Percentiles rank a stretch among this genome's conserved stretches.
Evolutionary conservation across 305 asterid species (phyloP).

Genomic region (Solanum hybrid): DNA sequence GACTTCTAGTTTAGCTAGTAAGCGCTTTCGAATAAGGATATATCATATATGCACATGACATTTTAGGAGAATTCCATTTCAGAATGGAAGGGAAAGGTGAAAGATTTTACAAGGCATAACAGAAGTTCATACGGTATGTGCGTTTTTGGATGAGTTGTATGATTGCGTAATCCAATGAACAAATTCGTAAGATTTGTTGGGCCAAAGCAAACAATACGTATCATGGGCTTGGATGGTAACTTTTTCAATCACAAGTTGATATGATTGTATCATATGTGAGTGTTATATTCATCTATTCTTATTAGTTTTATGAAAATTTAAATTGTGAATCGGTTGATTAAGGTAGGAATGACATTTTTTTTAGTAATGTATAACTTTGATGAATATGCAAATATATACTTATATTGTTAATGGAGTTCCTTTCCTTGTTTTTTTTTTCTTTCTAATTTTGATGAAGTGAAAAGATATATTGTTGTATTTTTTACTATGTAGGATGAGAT

Average conservation of each 20-base stretch:
- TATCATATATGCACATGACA: neutral
- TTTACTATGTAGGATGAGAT: neutral
- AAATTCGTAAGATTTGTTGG: neutral
- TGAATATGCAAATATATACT: neutral
- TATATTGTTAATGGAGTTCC: neutral
- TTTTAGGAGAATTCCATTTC: neutral
- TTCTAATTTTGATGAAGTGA: neutral
- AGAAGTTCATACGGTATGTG: fast-evolving
- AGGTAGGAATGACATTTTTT: neutral
- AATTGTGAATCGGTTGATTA: neutral
- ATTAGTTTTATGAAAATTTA: neutral
- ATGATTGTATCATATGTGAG: neutral
- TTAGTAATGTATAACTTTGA: neutral
- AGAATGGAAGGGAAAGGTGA: neutral
- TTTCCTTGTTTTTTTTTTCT: neutral
- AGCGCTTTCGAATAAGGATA: neutral
- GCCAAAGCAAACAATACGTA: neutral
- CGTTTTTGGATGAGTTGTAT: neutral
- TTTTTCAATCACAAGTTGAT: neutral
- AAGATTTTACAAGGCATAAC: neutral
- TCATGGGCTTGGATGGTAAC: neutral
- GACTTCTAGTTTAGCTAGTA: neutral
- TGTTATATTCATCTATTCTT: neutral
- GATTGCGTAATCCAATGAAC: fast-evolving
- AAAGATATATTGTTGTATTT: neutral